phyloP scores from a whole-genome alignment of 208 protist genomes.

The Leishmania braziliensis region DNA sequence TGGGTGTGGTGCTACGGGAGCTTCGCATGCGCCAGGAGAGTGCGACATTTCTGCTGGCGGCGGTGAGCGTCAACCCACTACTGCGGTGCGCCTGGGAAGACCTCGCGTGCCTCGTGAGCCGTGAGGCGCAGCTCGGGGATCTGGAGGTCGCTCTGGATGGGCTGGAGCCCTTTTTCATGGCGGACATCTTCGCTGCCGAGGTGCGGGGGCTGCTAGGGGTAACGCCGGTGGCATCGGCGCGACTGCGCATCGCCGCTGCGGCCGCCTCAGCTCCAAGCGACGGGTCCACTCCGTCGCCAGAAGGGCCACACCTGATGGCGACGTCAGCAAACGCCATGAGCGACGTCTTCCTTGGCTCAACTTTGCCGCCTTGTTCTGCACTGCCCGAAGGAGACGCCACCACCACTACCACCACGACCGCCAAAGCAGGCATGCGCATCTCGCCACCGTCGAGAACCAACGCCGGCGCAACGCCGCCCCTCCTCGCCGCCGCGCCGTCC shows the following conservation, averaged over 20 bases:
- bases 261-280: background rate
- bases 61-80: slow-evolving; percentile 63
- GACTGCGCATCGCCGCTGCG: slow-evolving; percentile 16
- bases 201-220: slow-evolving; percentile 64
- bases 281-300: background rate
- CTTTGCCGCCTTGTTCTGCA: background rate
- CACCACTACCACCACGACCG: background rate
- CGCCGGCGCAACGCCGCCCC: slow-evolving; percentile 3
- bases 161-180: slow-evolving; percentile 60
- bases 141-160: slow-evolving; percentile 43
- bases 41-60: slow-evolving; percentile 66
- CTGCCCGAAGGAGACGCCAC: background rate
- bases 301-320: slow-evolving; percentile 3
- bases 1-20: slow-evolving; percentile 81
- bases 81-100: slow-evolving; percentile 88
- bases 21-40: slow-evolving; percentile 76
- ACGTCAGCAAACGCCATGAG: slow-evolving; percentile 4
- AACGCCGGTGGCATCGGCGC: slow-evolving; percentile 42
- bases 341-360: background rate
- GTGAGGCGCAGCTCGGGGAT: slow-evolving; percentile 75
- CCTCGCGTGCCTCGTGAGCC: slow-evolving; percentile 61
- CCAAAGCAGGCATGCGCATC: background rate
- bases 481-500: slow-evolving; percentile 7
- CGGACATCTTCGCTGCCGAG: slow-evolving; percentile 69
- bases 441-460: background rate